Percentiles rank a stretch among this genome's conserved stretches.
Evolutionary conservation across 2,329 filamentous ascomycete species (phyloP).

Genomic region (Exophiala sp.): DNA sequence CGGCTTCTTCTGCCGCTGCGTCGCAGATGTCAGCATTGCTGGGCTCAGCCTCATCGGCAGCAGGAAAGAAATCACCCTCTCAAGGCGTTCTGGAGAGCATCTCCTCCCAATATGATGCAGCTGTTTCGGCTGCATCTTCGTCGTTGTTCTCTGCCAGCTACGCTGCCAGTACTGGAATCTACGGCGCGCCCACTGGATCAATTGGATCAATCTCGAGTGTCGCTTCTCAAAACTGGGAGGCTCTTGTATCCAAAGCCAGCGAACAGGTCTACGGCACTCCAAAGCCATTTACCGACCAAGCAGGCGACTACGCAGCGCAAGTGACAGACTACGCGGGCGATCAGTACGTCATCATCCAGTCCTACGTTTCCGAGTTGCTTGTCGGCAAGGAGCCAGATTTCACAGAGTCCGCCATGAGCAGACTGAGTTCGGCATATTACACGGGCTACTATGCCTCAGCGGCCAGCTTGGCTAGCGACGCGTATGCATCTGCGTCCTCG

Average conservation of each 20-base stretch:
- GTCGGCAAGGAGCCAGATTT: conserved; percentile 75
- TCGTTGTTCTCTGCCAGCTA: conserved; percentile 38
- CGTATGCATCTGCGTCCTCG: conserved; percentile 39
- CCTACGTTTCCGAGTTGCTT: conserved; percentile 72
- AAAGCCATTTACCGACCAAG: conserved; percentile 38
- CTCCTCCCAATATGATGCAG: conserved; percentile 44
- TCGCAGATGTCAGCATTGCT: conserved; percentile 40
- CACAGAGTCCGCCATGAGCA: conserved; percentile 72
- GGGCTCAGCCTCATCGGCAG: conserved; percentile 39
- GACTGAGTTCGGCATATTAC: conserved; percentile 68
- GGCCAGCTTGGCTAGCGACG: conserved; percentile 51
- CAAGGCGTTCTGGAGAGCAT: conserved; percentile 42
- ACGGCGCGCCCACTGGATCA: conserved; percentile 43
- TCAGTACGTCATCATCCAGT: conserved; percentile 68
- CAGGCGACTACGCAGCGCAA: conserved; percentile 53
- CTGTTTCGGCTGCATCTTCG: conserved; percentile 44
- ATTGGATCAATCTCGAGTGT: conserved; percentile 51
- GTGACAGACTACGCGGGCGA: conserved; percentile 59
- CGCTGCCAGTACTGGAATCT: conserved; percentile 42
- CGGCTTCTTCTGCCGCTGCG: conserved; percentile 38
- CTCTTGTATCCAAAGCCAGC: conserved; percentile 62
- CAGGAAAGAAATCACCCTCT: conserved; percentile 36
- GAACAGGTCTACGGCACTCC: conserved; percentile 67
- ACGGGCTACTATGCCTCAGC: conserved; percentile 53
- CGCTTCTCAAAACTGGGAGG: conserved; percentile 62